These are phyloP conservation scores for Paxillus ammoniavirescens DNA, from an alignment of 768 basidiomycete genomes.

Conservation along the genomic window DNA sequence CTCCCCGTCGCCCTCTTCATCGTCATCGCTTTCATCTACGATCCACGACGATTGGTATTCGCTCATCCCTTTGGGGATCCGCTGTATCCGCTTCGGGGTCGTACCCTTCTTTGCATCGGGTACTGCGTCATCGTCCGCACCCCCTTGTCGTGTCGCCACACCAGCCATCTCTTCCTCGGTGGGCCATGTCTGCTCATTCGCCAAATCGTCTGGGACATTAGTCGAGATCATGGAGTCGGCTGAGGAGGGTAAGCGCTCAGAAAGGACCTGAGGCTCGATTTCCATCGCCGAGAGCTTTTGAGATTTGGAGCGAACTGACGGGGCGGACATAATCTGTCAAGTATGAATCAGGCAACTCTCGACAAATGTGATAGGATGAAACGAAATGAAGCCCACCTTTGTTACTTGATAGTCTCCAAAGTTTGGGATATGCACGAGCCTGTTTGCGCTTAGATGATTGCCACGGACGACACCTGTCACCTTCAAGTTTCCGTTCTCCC, in stretches of 20 bases:
- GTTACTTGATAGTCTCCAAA: conserved; percentile 86
- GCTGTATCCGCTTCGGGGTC: conserved; percentile 76
- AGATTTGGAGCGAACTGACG: conserved; percentile 36
- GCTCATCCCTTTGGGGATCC: conserved; percentile 93
- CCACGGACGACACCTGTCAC: conserved; percentile 90
- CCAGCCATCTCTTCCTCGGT: conserved; percentile 91
- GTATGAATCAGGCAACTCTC: neutral
- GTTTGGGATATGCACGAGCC: conserved; percentile 85
- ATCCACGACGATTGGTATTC: conserved; percentile 98
- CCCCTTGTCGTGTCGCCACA: conserved; percentile 20
- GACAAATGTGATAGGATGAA: neutral
- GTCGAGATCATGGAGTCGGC: conserved; percentile 86
- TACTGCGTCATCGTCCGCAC: conserved; percentile 28
- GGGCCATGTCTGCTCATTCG: conserved; percentile 98
- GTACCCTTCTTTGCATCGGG: conserved; percentile 71
- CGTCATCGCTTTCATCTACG: conserved; percentile 74
- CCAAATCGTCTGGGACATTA: conserved; percentile 86
- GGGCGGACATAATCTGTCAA: conserved; percentile 68
- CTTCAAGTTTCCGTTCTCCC: conserved; percentile 64
- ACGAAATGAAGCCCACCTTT: conserved; percentile 48
- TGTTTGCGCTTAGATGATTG: conserved; percentile 66
- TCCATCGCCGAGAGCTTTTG: conserved; percentile 55
- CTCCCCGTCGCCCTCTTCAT: conserved; percentile 46
- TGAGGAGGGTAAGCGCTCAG: conserved; percentile 57
- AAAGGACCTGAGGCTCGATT: conserved; percentile 58